phyloP scores from a whole-genome alignment of 371 early-diverging fungal species.

The Mortierella sp. region DNA sequence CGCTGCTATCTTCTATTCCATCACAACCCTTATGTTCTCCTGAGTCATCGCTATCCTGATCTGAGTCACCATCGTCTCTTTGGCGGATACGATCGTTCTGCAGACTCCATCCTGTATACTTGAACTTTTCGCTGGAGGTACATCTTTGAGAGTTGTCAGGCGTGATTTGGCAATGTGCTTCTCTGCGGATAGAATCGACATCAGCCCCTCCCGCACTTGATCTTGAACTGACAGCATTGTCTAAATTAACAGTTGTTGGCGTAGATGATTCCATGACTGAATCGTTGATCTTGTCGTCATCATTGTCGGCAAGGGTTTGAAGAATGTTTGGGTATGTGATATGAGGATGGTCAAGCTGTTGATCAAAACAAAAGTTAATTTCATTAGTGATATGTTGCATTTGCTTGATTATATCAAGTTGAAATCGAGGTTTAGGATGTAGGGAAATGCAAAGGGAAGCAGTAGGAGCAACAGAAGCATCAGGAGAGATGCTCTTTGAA shows the following conservation, averaged over 20 bases:
- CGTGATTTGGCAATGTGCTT: neutral
- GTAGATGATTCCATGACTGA: neutral
- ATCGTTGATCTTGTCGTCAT: neutral
- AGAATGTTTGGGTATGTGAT: constrained; percentile 29
- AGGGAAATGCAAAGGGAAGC: neutral
- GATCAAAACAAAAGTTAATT: neutral
- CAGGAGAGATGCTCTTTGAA: neutral
- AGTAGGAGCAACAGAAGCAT: neutral
- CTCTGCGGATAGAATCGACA: neutral
- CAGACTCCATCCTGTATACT: neutral
- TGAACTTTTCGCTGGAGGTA: neutral
- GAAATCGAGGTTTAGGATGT: neutral
- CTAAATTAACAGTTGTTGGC: neutral
- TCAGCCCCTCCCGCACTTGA: neutral
- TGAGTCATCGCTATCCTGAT: constrained; percentile 18
- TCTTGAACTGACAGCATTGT: neutral
- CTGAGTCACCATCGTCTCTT: neutral
- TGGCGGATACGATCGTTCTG: neutral
- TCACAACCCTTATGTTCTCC: neutral
- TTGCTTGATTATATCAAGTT: constrained; percentile 6
- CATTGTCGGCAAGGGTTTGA: neutral
- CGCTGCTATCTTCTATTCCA: constrained; percentile 9
- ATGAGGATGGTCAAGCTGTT: constrained; percentile 35
- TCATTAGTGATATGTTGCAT: neutral
- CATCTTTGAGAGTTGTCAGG: neutral